These are phyloP conservation scores for Podochytrium sp. DNA, from an alignment of 192 early-diverging fungal species.

Conservation along the genomic window DNA sequence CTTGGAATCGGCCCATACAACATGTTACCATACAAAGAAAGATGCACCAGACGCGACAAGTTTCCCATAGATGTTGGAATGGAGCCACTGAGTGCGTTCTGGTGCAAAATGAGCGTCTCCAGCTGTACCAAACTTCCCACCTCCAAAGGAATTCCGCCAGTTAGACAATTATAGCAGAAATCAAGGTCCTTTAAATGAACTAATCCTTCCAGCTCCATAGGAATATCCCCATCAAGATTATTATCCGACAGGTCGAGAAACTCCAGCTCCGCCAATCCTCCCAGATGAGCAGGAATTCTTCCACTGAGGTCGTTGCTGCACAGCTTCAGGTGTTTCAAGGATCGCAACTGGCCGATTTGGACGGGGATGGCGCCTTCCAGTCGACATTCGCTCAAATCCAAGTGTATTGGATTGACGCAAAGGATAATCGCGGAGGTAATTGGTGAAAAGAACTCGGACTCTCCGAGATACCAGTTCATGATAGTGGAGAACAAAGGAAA, in stretches of 20 bases:
- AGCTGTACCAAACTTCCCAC: not conserved
- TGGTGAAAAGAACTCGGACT: too few relatives aligned
- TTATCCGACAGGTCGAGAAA: not conserved
- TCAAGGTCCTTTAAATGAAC: not conserved
- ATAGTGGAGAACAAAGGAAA: too few relatives aligned
- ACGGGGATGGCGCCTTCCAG: not conserved
- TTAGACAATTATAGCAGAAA: not conserved
- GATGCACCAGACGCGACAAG: not conserved
- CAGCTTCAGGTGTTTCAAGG: too few relatives aligned
- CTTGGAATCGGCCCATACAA: not conserved
- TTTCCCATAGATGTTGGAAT: conserved; percentile 3
- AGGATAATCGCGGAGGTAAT: too few relatives aligned
- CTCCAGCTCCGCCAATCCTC: not conserved
- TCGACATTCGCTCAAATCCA: not conserved
- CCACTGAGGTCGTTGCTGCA: too few relatives aligned
- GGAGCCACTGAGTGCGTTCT: not conserved
- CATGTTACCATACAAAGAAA: not conserved
- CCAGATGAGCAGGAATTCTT: not conserved
- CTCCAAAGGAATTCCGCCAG: not conserved
- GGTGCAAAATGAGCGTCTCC: not conserved
- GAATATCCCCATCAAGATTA: not conserved
- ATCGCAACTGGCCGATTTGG: too few relatives aligned
- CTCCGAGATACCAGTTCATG: too few relatives aligned
- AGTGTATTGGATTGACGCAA: not conserved
- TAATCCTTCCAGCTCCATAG: not conserved